phyloP scores from a whole-genome alignment of 345 rosid genomes.

The Citrus cavaleriei region DNA sequence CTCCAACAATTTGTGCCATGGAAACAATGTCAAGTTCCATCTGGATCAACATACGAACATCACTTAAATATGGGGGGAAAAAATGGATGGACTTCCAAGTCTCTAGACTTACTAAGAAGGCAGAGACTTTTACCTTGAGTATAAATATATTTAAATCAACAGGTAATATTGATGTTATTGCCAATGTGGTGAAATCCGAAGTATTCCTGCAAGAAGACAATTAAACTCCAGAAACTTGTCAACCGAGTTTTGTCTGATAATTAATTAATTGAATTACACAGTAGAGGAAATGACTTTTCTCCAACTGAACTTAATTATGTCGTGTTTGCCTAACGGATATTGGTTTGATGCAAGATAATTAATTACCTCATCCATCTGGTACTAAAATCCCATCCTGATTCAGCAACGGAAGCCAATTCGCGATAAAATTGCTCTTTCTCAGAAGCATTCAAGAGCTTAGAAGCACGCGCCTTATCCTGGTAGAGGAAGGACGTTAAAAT shows the following conservation, averaged over 20 bases:
- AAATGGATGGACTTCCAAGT: not conserved
- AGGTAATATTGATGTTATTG: slow-evolving; percentile 75
- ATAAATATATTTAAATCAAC: slow-evolving; percentile 78
- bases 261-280: not conserved
- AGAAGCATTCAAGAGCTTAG: slow-evolving; percentile 38
- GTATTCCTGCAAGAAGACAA: slow-evolving; percentile 46
- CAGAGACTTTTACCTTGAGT: slow-evolving; percentile 45
- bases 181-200: slow-evolving; percentile 50
- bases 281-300: not conserved
- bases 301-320: not conserved
- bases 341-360: not conserved
- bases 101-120: not conserved
- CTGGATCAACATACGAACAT: slow-evolving; percentile 32
- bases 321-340: not conserved
- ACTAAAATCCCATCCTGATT: slow-evolving; percentile 95
- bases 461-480: slow-evolving; percentile 68
- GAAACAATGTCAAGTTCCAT: slow-evolving; percentile 86
- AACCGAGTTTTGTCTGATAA: not conserved
- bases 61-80: not conserved
- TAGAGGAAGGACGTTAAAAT: slow-evolving; percentile 3
- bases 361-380: slow-evolving; percentile 92
- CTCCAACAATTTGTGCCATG: slow-evolving; percentile 56
- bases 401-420: slow-evolving; percentile 79
- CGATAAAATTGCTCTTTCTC: slow-evolving; percentile 66
- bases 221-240: not conserved